Evolutionary conservation across 2,329 filamentous ascomycete genomes (phyloP).

Genomic region (Pseudocercospora musae): DNA sequence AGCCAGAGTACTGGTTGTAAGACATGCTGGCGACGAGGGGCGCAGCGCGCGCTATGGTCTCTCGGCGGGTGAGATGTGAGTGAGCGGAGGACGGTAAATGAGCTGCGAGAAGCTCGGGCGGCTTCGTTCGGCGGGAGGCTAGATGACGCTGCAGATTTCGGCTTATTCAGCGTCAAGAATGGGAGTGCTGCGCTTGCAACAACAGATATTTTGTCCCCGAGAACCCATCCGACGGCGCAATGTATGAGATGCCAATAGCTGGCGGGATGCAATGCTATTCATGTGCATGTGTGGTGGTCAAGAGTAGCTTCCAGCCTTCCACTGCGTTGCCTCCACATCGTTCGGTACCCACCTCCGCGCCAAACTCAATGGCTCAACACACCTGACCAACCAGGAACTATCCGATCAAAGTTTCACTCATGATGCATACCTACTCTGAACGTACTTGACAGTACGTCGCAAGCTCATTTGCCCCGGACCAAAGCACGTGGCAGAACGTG

Average conservation of each 20-base stretch:
- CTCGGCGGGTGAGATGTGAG: slow-evolving; percentile 6
- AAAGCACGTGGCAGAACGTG: slow-evolving; percentile 1
- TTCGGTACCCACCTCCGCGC: neutral
- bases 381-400: neutral
- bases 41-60: slow-evolving; percentile 7
- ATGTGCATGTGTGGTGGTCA: neutral
- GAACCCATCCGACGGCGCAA: neutral
- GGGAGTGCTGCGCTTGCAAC: neutral
- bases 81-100: neutral
- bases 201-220: neutral
- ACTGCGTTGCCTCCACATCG: neutral
- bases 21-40: slow-evolving; percentile 48
- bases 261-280: neutral
- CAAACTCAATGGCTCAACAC: neutral
- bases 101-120: slow-evolving; percentile 1
- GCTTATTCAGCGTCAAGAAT: neutral
- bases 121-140: neutral
- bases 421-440: too few relatives aligned
- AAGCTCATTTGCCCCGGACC: neutral
- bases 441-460: neutral
- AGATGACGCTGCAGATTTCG: neutral
- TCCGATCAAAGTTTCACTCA: too few relatives aligned
- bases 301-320: neutral
- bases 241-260: neutral
- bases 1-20: slow-evolving; percentile 56